Evolutionary conservation across 2,329 filamentous ascomycete genomes (phyloP).

Genomic region (Chrysoporthe cubensis): DNA sequence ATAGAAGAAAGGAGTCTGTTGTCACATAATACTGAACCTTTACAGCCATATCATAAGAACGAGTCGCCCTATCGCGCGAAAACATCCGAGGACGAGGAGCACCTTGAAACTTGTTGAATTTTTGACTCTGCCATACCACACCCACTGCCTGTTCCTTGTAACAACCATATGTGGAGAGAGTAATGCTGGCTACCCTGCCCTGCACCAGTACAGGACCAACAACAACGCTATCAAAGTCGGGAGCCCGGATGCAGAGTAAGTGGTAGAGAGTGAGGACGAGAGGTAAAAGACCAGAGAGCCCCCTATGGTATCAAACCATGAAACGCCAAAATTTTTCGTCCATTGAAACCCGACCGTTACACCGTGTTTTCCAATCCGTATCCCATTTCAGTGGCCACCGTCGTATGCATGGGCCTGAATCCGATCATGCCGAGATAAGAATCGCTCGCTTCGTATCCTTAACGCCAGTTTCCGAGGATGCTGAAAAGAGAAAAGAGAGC

Average conservation of each 20-base stretch:
- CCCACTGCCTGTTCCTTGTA: slow-evolving; percentile 2
- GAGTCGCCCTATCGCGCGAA: too few relatives aligned
- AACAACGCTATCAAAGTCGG: slow-evolving; percentile 23
- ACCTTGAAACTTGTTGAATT: too few relatives aligned
- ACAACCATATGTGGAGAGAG: slow-evolving; percentile 17
- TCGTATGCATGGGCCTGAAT: slow-evolving; percentile 31
- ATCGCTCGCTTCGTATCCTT: slow-evolving; percentile 25
- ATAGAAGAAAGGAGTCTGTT: too few relatives aligned
- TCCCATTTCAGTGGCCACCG: slow-evolving; percentile 20
- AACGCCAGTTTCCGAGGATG: slow-evolving; percentile 22
- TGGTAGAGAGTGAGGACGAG: not conserved
- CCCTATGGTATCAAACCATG: slow-evolving; percentile 25
- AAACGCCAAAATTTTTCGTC: slow-evolving; percentile 24
- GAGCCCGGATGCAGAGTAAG: slow-evolving; percentile 23
- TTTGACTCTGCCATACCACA: slow-evolving; percentile 3
- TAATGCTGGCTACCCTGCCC: slow-evolving; percentile 12
- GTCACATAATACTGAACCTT: too few relatives aligned
- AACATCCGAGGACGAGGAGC: too few relatives aligned
- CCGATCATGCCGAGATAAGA: slow-evolving; percentile 18
- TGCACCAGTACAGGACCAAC: slow-evolving; percentile 18
- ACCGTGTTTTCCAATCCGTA: slow-evolving; percentile 21
- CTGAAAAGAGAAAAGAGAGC: slow-evolving; percentile 8
- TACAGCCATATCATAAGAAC: too few relatives aligned
- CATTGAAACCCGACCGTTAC: slow-evolving; percentile 12
- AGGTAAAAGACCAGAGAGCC: slow-evolving; percentile 1